Base-by-base conservation (phyloP, 352 stramenopile genomes). In the Elongisporangium anandrum region DNA sequence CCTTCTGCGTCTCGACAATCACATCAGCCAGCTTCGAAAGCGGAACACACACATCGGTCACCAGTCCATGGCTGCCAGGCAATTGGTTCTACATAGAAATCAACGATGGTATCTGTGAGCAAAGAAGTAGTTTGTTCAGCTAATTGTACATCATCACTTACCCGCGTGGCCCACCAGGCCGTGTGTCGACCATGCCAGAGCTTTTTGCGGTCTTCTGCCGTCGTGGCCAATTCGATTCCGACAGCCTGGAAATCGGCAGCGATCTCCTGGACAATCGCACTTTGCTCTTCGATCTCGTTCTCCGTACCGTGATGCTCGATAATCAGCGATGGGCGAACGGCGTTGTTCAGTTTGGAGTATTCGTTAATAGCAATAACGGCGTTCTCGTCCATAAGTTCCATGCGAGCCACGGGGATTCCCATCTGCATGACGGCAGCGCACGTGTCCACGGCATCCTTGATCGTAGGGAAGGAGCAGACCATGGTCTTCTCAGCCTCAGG, bases 41-140 rank as follows among this genome's bases (percentile, higher is more conserved):
- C 2, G 97, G 96, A 13, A 99, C 96, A 61, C 93, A 98, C 15
- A 98, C 95, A 74, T 99, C 96, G 12, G 97, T 98, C 20, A 96
- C 81, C 13, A 97, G 74, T 1, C 74, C 92, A 16, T 77, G 71
- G 63, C 80, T 87, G 3, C 87, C 85, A 21, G 82, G 80, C 68
- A 90, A 72, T 69, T 87, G 66, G 26, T 66, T 74, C 79, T 89
- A 52, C 23, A 10, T 24, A 2, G 45, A 9, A 51, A 20, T 16
- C 17, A 24, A n/a, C 49, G 0, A 23, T 51, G 38, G 22, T 24
- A n/a, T 41, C 6, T 19, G 21, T 52, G 29, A 22, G 34, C n/a
- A n/a, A n/a, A n/a, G n/a, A n/a, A n/a, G n/a, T n/a, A n/a, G n/a
- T n/a, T n/a, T n/a, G n/a, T n/a, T n/a, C n/a, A n/a, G n/a, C n/a